Conservation (phyloP, 805 yeast genomes). For the Candida maltosa region DNA sequence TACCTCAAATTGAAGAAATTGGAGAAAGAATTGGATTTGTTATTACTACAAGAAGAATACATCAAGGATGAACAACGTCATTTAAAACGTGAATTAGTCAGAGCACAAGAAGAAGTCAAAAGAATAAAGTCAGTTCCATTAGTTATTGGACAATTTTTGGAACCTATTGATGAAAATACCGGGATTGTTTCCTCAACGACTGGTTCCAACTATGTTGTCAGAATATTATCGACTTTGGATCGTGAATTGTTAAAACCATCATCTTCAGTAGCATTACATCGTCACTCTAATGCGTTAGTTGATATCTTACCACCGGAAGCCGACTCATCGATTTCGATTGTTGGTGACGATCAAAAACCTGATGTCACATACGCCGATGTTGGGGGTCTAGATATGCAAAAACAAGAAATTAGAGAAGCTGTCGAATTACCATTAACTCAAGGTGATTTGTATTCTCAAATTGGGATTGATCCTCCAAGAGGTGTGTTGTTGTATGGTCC, state of each 20-base stretch:
- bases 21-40: slow-evolving; percentile 84
- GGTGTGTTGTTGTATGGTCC: slow-evolving; percentile 98
- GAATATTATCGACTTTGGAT: slow-evolving; percentile 91
- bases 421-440: slow-evolving; percentile 95
- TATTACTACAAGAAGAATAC: slow-evolving; percentile 89
- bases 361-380: slow-evolving; percentile 95
- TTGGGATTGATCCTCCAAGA: slow-evolving; percentile 98
- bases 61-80: slow-evolving; percentile 98
- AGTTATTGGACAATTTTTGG: slow-evolving; percentile 96
- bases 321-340: slow-evolving; percentile 91
- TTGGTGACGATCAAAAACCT: slow-evolving; percentile 91
- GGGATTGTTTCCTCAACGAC: slow-evolving; percentile 98
- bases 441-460: slow-evolving; percentile 92
- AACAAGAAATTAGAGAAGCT: slow-evolving; percentile 97
- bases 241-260: slow-evolving; percentile 92
- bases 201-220: slow-evolving; percentile 94
- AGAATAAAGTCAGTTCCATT: slow-evolving; percentile 96
- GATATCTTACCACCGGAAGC: slow-evolving; percentile 99
- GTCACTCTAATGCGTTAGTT: slow-evolving; percentile 96
- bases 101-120: slow-evolving; percentile 98
- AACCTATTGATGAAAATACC: slow-evolving; percentile 93
- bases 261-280: slow-evolving; percentile 93
- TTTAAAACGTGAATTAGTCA: slow-evolving; percentile 85
- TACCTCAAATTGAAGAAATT: slow-evolving; percentile 82
- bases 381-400: slow-evolving; percentile 98